Conservation (phyloP, 2,329 filamentous ascomycete species). For the Chrysoporthe puriensis region DNA sequence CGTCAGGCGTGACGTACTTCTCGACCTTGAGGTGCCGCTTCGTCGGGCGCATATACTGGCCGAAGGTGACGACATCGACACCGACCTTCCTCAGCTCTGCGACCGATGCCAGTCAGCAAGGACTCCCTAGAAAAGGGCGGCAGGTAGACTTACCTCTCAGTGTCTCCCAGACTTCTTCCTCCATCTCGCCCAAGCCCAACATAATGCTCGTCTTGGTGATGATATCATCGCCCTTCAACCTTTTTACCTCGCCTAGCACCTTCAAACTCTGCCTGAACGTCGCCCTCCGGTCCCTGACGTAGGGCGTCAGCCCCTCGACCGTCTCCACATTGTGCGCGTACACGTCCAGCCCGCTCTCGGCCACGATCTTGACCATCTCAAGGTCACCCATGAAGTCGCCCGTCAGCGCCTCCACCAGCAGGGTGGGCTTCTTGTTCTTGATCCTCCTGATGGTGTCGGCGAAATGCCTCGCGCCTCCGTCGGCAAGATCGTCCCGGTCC, state of each 20-base stretch:
- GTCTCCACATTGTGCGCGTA: conserved; percentile 98
- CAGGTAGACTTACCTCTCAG: conserved; percentile 59
- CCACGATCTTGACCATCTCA: conserved; percentile 85
- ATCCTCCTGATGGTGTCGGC: conserved; percentile 94
- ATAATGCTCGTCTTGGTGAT: conserved; percentile 99
- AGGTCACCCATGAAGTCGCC: conserved; percentile 86
- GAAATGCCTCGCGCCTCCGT: conserved; percentile 88
- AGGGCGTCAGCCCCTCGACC: conserved; percentile 85
- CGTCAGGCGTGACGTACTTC: conserved; percentile 88
- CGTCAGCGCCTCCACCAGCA: conserved; percentile 82
- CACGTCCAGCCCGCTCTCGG: conserved; percentile 86
- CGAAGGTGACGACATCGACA: conserved; percentile 96
- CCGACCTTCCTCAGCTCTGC: conserved; percentile 75
- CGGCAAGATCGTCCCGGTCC: conserved; percentile 87
- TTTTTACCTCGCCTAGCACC: conserved; percentile 82
- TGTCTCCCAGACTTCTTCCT: conserved; percentile 80
- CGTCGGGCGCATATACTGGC: conserved; percentile 99
- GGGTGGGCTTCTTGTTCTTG: conserved; percentile 77
- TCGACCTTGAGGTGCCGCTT: conserved; percentile 98
- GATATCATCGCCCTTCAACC: conserved; percentile 67
- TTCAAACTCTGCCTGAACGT: conserved; percentile 84
- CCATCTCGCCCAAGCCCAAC: conserved; percentile 91
- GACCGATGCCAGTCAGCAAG: background rate
- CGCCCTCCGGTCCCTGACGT: conserved; percentile 85
- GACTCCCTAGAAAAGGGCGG: background rate